Evolutionary conservation across 352 stramenopile genomes (phyloP).

Genomic region (Aphanomyces cochlioides): DNA sequence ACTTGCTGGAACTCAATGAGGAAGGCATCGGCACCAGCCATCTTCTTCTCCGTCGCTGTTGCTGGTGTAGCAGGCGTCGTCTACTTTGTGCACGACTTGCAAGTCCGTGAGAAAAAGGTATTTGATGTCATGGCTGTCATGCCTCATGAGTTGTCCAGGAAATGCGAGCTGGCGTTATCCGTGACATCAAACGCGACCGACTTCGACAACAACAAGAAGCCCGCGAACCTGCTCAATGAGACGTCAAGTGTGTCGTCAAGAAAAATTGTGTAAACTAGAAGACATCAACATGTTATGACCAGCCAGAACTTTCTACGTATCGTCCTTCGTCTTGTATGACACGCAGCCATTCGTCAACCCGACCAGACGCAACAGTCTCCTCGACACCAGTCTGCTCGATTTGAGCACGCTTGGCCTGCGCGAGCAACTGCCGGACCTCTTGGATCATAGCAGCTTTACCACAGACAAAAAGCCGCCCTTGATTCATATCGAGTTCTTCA

Average conservation of each 20-base stretch:
- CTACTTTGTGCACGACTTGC: conserved; percentile 29
- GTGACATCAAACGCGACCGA: conserved; percentile 26
- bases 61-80: conserved; percentile 8
- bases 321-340: background rate
- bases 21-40: background rate
- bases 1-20: conserved; percentile 8
- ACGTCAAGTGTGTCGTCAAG: background rate
- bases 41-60: conserved; percentile 6
- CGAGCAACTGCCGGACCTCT: conserved; percentile 10
- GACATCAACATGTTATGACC: background rate
- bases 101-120: conserved; percentile 26
- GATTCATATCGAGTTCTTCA: background rate
- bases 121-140: background rate
- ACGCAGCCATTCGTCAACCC: background rate
- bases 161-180: conserved; percentile 28
- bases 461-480: conserved; percentile 18
- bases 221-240: background rate
- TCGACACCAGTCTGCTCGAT: background rate
- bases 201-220: conserved; percentile 20
- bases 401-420: conserved; percentile 1
- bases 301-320: conserved; percentile 20
- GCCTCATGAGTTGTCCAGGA: background rate
- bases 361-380: background rate
- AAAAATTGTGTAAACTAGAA: background rate
- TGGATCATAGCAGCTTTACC: background rate